phyloP scores from a whole-genome alignment of 257 asterid species.

The Plantago major region DNA sequence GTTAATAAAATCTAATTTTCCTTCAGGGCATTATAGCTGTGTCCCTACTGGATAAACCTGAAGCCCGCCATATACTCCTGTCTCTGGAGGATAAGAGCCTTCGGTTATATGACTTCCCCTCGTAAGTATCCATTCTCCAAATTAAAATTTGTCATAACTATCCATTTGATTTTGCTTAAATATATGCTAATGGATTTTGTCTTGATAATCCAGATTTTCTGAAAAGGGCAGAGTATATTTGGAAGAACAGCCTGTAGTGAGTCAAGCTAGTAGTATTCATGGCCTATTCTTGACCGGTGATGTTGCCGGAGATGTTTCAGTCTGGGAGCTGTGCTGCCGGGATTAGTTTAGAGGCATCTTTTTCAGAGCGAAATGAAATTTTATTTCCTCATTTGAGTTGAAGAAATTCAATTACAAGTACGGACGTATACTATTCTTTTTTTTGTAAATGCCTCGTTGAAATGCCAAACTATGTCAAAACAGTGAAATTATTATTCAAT shows the following conservation, averaged over 20 bases:
- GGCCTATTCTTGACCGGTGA: conserved; percentile 54
- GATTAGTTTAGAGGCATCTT: too few species aligned
- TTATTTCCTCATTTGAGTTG: too few species aligned
- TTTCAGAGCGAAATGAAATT: too few species aligned
- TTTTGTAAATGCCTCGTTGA: too few species aligned
- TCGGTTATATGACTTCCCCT: conserved; percentile 46
- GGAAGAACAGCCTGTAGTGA: conserved; percentile 20
- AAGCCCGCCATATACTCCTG: conserved; percentile 38
- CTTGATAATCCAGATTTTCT: conserved; percentile 25
- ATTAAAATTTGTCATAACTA: background rate
- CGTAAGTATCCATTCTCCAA: conserved; percentile 28
- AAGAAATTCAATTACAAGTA: too few species aligned
- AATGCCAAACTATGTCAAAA: too few species aligned
- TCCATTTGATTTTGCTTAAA: background rate
- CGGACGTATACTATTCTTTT: too few species aligned
- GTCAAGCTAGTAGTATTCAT: conserved; percentile 25
- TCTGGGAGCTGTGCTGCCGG: conserved; percentile 35
- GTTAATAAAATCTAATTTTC: background rate
- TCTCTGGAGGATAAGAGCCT: conserved; percentile 35
- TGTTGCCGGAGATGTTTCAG: conserved; percentile 39
- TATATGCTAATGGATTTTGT: background rate
- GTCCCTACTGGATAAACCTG: conserved; percentile 30
- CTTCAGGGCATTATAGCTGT: conserved; percentile 41
- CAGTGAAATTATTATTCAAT: too few species aligned
- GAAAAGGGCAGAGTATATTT: conserved; percentile 58